These are phyloP conservation scores for Dendrobium officinale DNA, from an alignment of 106 monocot species.

Conservation along the genomic window DNA sequence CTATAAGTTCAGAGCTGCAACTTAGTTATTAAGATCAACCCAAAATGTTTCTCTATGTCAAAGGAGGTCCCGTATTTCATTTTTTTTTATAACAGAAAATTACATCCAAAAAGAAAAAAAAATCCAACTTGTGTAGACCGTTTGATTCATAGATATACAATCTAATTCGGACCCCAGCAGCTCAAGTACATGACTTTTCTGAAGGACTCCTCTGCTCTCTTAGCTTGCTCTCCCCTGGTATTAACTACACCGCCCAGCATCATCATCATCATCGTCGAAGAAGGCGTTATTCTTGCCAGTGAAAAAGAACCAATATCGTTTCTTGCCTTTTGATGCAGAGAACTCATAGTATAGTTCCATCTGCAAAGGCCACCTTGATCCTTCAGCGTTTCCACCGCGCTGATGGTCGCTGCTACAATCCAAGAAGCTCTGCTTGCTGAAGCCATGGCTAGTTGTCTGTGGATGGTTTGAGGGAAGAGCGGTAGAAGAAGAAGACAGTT, in stretches of 20 bases:
- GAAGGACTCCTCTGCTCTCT: neutral
- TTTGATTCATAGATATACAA: neutral
- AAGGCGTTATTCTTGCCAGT: neutral
- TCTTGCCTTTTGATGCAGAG: neutral
- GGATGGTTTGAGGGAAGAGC: neutral
- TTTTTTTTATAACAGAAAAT: too few species aligned
- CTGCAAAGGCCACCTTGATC: conserved; percentile 44
- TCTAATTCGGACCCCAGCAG: conserved; percentile 20
- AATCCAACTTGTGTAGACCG: too few species aligned
- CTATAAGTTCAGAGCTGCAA: too few species aligned
- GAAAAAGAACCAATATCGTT: neutral
- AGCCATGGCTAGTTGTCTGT: neutral
- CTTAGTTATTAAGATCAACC: too few species aligned
- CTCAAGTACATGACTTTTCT: conserved; percentile 13
- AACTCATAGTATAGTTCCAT: conserved; percentile 29
- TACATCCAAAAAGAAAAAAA: too few species aligned
- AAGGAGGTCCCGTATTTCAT: too few species aligned
- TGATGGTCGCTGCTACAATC: conserved; percentile 30
- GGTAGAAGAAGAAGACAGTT: neutral
- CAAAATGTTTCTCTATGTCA: too few species aligned
- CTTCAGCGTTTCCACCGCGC: conserved; percentile 42
- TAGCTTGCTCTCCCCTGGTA: neutral
- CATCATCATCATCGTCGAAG: neutral
- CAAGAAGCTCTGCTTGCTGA: conserved; percentile 13
- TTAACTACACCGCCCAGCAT: neutral